Percentiles rank a stretch among this genome's conserved stretches.
phyloP scores from a whole-genome alignment of 306 rosid genomes.

The Sicyos baderoa region DNA sequence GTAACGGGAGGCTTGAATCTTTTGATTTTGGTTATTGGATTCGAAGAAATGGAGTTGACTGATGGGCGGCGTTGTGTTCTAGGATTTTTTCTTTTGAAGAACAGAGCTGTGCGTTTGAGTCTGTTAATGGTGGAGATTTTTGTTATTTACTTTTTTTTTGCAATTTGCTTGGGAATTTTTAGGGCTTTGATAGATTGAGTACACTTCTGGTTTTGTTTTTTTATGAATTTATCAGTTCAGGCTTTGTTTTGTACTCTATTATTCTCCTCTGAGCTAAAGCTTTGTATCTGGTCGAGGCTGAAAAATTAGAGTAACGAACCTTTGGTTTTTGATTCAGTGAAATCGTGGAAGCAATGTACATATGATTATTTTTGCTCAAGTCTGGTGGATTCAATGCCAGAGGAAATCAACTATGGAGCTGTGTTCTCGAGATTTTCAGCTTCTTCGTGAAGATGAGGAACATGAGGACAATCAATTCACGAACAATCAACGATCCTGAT shows the following conservation, averaged over 20 bases:
- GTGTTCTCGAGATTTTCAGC: slow-evolving; percentile 21
- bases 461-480: slow-evolving; percentile 22
- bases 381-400: slow-evolving; percentile 11
- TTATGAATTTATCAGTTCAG: background rate
- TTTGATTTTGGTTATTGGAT: slow-evolving; percentile 21
- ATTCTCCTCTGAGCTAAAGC: background rate
- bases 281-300: background rate
- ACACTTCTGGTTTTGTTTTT: background rate
- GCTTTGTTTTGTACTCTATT: background rate
- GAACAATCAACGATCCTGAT: slow-evolving; percentile 26
- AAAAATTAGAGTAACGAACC: background rate
- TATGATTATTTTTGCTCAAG: slow-evolving; percentile 6
- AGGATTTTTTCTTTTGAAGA: slow-evolving; percentile 20
- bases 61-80: slow-evolving; percentile 17
- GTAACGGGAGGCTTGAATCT: slow-evolving; percentile 26
- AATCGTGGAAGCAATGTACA: slow-evolving; percentile 19
- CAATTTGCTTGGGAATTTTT: slow-evolving; percentile 15
- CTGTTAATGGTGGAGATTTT: slow-evolving; percentile 18
- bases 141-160: slow-evolving; percentile 11
- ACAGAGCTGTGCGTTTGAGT: slow-evolving; percentile 18
- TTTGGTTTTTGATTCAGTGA: slow-evolving; percentile 33
- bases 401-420: background rate
- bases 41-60: slow-evolving; percentile 20
- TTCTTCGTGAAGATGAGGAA: slow-evolving; percentile 13
- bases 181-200: background rate